Base-by-base conservation (phyloP, 768 basidiomycete genomes). In the Amanita pseudoporphyria region DNA sequence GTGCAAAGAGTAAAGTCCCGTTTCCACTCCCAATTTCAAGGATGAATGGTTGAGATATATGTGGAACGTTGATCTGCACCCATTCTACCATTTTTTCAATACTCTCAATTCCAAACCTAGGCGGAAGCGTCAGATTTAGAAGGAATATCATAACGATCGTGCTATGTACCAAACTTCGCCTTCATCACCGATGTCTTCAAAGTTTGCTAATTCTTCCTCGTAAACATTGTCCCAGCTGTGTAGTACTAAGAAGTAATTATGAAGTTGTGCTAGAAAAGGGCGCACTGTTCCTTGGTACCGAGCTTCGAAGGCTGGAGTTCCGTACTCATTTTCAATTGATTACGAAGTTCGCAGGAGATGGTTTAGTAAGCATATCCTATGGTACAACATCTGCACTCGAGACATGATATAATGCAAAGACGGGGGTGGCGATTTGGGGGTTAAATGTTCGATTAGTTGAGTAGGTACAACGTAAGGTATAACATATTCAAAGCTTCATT, bases 1-100 rank as follows among this genome's bases (percentile, higher is more conserved):
- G 72, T 0, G 81, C 81, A 56, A 90, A 80, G 9, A 88, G 72
- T 13, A 91, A 66, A 1, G 79, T 76, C 37, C 89, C 89, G 55
- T 91, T 92, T 1, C 89, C 89, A 49, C 78, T 79, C 22, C 89
- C 89, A 28, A 92, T 71, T 60, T 92, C 89, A 36, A 91, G 73
- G 21, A 85, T 72, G 24, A 63, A 70, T n/a, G 79, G 72, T 21
- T 68, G 62, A 3, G 63, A 56, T 4, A 64, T 56, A 2, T 77
- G 64, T 7, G 84, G 78, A 14, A 78, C 66, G 52, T 85, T 66
- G 31, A 76, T 67, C 30, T 72, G 51, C 0, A 72, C 68, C 89
- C 89, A 91, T 12, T 81, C 71, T 6, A 86, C 78, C 85, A 91
- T 90, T 57, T 87, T 87, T 54, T 81, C 74, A 3, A 86, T 73